A percentile compares a stretch with the other conserved stretches of the same genome.
Conservation (phyloP, 805 yeast genomes). For the Candida maris region DNA sequence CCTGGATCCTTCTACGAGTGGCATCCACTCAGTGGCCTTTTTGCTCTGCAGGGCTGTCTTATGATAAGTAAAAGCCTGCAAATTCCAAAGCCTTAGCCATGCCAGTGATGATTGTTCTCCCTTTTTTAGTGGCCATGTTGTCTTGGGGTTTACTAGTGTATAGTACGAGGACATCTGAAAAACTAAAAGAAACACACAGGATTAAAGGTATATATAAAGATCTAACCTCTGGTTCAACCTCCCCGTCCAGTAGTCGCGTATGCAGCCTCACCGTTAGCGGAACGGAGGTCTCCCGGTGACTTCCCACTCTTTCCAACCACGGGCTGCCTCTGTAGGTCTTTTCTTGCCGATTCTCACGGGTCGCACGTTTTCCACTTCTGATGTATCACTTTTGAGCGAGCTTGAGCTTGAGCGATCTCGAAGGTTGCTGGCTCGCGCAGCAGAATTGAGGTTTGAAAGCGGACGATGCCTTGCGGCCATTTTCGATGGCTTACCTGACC, state of each 20-base stretch:
- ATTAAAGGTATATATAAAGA: constrained; percentile 21
- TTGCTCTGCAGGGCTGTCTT: constrained; percentile 78
- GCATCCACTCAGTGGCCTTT: constrained; percentile 65
- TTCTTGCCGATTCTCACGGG: neutral
- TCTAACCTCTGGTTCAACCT: constrained; percentile 21
- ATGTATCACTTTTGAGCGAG: neutral
- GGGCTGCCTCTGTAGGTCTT: too few species aligned
- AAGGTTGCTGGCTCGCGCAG: constrained; percentile 10
- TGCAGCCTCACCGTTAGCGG: constrained; percentile 4
- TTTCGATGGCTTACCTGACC: neutral
- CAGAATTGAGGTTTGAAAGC: too few species aligned
- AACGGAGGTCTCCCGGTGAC: neutral
- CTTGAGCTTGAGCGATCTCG: constrained; percentile 1
- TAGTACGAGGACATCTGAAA: neutral
- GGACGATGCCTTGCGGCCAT: constrained; percentile 2
- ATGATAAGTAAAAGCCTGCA: constrained; percentile 88
- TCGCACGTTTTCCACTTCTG: neutral
- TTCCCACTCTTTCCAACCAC: neutral
- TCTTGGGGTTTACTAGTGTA: neutral
- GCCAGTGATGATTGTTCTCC: constrained; percentile 3
- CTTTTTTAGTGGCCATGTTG: neutral
- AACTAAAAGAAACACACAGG: neutral
- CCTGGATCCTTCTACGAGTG: constrained; percentile 60
- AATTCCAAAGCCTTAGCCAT: constrained; percentile 87
- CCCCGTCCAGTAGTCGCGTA: constrained; percentile 18